phyloP scores from a whole-genome alignment of 2,329 filamentous ascomycete genomes.

The Acephala macrosclerotiorum region DNA sequence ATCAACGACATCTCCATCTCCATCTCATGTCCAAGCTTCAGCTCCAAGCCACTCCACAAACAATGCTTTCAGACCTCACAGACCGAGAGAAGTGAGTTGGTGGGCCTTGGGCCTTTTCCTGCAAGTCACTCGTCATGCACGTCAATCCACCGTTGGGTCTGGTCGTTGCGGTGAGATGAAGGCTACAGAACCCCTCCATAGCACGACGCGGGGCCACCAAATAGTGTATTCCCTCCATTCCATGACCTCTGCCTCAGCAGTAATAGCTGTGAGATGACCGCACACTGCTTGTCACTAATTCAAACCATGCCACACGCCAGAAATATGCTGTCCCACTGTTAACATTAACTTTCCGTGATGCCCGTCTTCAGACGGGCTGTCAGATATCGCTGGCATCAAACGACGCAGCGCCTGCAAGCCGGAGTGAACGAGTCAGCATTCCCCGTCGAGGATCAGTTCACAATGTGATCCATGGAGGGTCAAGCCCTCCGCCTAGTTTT shows the following conservation, averaged over 20 bases:
- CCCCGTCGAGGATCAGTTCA: background rate
- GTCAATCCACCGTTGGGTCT: background rate
- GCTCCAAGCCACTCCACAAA: background rate
- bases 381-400: conserved; percentile 5
- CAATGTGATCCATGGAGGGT: background rate
- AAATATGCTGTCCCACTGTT: background rate
- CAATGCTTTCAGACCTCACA: background rate
- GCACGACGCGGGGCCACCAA: background rate
- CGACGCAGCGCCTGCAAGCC: background rate
- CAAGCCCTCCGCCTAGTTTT: background rate
- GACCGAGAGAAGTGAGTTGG: background rate
- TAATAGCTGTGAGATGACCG: background rate
- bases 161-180: background rate
- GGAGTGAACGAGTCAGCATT: conserved; percentile 1
- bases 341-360: conserved; percentile 10
- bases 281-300: background rate
- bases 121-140: conserved; percentile 9
- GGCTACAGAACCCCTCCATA: background rate
- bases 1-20: background rate
- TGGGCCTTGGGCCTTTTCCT: background rate
- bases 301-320: conserved; percentile 8
- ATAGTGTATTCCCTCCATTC: background rate
- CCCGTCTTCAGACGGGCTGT: background rate
- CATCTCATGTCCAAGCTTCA: background rate
- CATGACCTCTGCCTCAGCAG: too few species aligned